Conservation (phyloP, 257 asterid genomes). For the Schizonepeta tenuifolia region DNA sequence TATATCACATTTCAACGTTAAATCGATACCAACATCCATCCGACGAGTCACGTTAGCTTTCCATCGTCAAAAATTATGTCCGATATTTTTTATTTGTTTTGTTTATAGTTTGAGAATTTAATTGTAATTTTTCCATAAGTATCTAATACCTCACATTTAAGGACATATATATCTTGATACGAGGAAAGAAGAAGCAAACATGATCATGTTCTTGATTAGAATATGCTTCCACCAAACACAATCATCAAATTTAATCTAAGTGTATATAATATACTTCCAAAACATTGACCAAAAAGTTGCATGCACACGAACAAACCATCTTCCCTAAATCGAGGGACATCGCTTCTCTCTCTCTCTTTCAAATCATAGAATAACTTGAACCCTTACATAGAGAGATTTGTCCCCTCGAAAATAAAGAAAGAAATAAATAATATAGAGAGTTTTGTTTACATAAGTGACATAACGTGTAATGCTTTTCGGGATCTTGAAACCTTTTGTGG, state of each 20-base stretch:
- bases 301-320: conserved; percentile 42
- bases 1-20: no score
- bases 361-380: no score
- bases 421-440: no score
- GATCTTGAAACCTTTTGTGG: conserved; percentile 16
- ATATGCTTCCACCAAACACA: conserved; percentile 10
- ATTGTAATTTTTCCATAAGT: no score
- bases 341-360: neutral
- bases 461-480: neutral
- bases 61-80: no score
- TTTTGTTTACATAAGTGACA: conserved; percentile 38
- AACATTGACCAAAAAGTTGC: conserved; percentile 35
- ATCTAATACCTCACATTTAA: neutral
- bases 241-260: neutral
- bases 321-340: conserved; percentile 32
- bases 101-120: no score
- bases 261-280: neutral
- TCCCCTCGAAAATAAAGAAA: no score
- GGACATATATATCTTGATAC: neutral
- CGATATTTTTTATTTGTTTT: no score
- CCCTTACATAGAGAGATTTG: conserved; percentile 10
- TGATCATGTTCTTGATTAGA: neutral
- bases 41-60: no score
- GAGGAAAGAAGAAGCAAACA: neutral
- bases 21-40: no score